These are phyloP conservation scores for Alternaria sp. DNA, from an alignment of 2,329 filamentous ascomycete species.

Conservation along the genomic window DNA sequence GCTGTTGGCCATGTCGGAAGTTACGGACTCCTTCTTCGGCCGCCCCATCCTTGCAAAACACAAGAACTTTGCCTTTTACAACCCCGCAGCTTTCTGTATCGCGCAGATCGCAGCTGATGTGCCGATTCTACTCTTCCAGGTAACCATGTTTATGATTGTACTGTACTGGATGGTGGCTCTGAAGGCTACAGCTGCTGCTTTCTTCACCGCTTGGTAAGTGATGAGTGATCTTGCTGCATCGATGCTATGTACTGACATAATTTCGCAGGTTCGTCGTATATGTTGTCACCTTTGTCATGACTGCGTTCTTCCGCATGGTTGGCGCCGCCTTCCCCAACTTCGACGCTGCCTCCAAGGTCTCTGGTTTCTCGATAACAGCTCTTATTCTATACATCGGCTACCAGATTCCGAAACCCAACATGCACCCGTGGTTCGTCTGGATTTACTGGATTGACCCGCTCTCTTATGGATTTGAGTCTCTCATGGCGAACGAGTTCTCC, in stretches of 20 bases:
- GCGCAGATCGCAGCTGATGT: slow-evolving; percentile 72
- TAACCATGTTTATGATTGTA: slow-evolving; percentile 66
- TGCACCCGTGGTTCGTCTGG: slow-evolving; percentile 63
- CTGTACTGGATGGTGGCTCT: slow-evolving; percentile 88
- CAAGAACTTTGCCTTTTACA: slow-evolving; percentile 83
- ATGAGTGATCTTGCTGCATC: slow-evolving; percentile 65
- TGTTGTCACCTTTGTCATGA: slow-evolving; percentile 68
- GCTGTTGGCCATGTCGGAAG: slow-evolving; percentile 71
- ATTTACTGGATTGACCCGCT: slow-evolving; percentile 79
- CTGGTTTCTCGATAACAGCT: slow-evolving; percentile 64
- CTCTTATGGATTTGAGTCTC: slow-evolving; percentile 78
- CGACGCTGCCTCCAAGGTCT: slow-evolving; percentile 65
- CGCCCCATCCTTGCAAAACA: slow-evolving; percentile 90
- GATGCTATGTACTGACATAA: neutral
- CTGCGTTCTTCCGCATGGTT: slow-evolving; percentile 81
- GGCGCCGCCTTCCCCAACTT: slow-evolving; percentile 72
- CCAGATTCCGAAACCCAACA: slow-evolving; percentile 57
- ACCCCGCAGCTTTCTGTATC: slow-evolving; percentile 78
- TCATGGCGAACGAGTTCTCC: slow-evolving; percentile 75
- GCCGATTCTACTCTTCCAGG: slow-evolving; percentile 66
- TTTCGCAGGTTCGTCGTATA: slow-evolving; percentile 18
- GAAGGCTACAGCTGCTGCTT: slow-evolving; percentile 73
- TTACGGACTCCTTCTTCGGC: slow-evolving; percentile 65
- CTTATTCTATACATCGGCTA: slow-evolving; percentile 72
- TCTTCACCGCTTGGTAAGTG: slow-evolving; percentile 83